phyloP scores from a whole-genome alignment of 306 rosid species.

The Gastrolobium bilobum region DNA sequence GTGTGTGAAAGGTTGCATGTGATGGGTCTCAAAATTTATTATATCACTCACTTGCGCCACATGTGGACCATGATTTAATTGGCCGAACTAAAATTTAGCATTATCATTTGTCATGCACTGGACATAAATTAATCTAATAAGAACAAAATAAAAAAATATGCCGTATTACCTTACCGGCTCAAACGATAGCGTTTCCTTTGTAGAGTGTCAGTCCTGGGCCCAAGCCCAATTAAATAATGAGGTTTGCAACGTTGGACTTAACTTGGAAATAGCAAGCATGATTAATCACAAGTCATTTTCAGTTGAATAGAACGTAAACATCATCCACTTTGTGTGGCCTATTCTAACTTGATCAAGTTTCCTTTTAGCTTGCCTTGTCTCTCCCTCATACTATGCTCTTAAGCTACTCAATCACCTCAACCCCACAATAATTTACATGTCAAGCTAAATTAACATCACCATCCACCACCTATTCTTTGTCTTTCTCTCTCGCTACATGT shows the following conservation, averaged over 20 bases:
- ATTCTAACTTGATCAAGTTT: conserved; percentile 34
- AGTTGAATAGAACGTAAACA: conserved; percentile 41
- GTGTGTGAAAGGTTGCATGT: conserved; percentile 56
- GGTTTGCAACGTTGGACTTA: not conserved
- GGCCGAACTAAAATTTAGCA: conserved; percentile 42
- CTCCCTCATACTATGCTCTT: conserved; percentile 59
- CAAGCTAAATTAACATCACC: conserved; percentile 38
- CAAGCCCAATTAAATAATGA: conserved; percentile 31
- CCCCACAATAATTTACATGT: conserved; percentile 40
- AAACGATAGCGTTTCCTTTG: conserved; percentile 3
- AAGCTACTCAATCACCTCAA: conserved; percentile 79
- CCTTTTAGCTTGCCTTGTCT: conserved; percentile 62
- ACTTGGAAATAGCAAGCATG: not conserved
- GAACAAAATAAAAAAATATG: conserved; percentile 22
- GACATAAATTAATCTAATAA: not conserved
- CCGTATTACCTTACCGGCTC: not conserved
- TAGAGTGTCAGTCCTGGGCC: conserved; percentile 8
- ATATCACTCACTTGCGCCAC: conserved; percentile 44
- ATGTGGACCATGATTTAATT: conserved; percentile 59
- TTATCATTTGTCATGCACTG: no score
- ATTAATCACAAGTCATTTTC: conserved; percentile 39
- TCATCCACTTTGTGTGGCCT: conserved; percentile 50
- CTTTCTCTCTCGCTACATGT: not conserved
- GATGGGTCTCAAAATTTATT: conserved; percentile 50
- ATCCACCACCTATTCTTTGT: conserved; percentile 45